Base-by-base conservation (phyloP, 495 filamentous ascomycete genomes). In the Chaetomium cochliodes region DNA sequence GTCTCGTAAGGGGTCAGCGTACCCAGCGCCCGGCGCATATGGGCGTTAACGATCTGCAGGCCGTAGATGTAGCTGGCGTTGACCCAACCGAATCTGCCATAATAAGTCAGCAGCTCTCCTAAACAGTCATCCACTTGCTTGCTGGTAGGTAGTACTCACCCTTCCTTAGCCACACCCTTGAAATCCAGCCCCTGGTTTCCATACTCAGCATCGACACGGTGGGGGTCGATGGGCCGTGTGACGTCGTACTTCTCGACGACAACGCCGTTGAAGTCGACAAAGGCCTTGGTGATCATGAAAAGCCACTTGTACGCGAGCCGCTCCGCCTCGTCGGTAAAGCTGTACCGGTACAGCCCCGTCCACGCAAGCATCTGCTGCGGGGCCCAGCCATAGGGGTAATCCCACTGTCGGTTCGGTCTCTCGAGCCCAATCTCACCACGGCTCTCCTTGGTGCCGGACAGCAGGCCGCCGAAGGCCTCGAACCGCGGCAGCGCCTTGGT, bases 191-290 rank as follows among this genome's bases (percentile, higher is more conserved):
- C 94, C 74, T 98, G 94, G 72, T 98, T 98, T 2, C 94, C 94
- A 73, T 98, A 98, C 77, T 98, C 94, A 63, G 94, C 94, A 72
- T 92, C 90, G 9, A 98, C 94, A 25, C 89, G 86, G 73, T 98
- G 94, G 28, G 94, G 91, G 69, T 93, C 92, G 67, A 92, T 85
- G 25, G 87, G 87, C 58, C 91, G 79, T 53, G 94, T 98, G 52
- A 98, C 94, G 76, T 98, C 90, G 79, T 98, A 98, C 75, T 98
- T 98, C 79, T 98, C 94, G 0, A 97, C 94, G 22, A 98, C 92
- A 33, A 96, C 91, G 23, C 94, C 94, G 69, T 97, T 96, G 81
- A 92, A 98, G 70, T 98, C 92, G 26, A 96, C 90, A 77, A 98
- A 98, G 0, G 92, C 91, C 75, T 94, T 96, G 39, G 90, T 96